These are phyloP conservation scores for Solanum lignicaule DNA, from an alignment of 257 asterid species.

Conservation along the genomic window DNA sequence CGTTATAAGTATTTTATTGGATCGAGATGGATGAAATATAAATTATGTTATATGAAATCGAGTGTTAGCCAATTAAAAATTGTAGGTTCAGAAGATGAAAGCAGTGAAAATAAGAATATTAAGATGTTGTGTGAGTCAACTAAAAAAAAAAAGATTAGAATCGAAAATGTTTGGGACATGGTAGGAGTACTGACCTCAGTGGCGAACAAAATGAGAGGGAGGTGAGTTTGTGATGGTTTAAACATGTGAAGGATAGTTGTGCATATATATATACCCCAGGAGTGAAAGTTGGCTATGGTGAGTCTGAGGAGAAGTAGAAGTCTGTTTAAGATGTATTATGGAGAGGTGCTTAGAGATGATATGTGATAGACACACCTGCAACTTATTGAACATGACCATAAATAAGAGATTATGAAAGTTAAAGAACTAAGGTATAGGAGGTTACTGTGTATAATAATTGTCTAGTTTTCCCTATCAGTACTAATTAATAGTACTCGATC, in stretches of 20 bases:
- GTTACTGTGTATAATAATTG: not conserved
- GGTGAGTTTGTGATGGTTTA: not conserved
- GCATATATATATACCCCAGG: not conserved
- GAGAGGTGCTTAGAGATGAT: not conserved
- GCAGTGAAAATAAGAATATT: accelerated
- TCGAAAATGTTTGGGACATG: accelerated
- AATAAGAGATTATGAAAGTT: not conserved
- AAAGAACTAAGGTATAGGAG: not conserved
- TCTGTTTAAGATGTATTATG: accelerated
- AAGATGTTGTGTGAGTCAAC: accelerated
- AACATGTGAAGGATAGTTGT: not conserved
- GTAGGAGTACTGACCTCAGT: not conserved
- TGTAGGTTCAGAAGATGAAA: not conserved
- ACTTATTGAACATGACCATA: not conserved
- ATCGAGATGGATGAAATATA: not conserved
- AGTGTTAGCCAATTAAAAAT: no score
- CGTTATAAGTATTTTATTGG: not conserved
- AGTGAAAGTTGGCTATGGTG: not conserved
- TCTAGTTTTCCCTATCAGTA: not conserved
- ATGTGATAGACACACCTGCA: no score
- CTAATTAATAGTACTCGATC: not conserved
- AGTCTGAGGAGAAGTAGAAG: not conserved
- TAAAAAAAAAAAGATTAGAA: accelerated
- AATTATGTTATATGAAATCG: no score
- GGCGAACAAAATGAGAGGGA: accelerated